These are phyloP conservation scores for Dentiscutata heterogama DNA, from an alignment of 371 early-diverging fungal species.

Conservation along the genomic window DNA sequence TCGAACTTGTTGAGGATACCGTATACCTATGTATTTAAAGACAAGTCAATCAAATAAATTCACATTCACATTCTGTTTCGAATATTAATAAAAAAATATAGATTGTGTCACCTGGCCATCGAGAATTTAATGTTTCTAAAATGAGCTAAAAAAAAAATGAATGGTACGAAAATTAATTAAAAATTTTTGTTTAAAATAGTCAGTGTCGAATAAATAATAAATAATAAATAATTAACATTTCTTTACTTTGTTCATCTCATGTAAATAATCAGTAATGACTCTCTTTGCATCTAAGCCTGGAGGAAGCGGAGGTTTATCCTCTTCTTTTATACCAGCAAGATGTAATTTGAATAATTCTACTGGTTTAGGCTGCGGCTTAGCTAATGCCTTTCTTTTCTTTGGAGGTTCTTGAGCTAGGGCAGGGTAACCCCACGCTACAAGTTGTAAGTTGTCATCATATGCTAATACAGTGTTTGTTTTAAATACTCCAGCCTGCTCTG, in stretches of 20 bases:
- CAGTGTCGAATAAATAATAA: neutral
- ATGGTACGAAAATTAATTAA: neutral
- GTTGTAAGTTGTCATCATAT: slow-evolving; percentile 42
- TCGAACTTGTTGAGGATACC: slow-evolving; percentile 42
- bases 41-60: neutral
- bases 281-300: slow-evolving; percentile 33
- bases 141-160: slow-evolving; percentile 18
- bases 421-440: slow-evolving; percentile 42
- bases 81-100: neutral
- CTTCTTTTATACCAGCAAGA: slow-evolving; percentile 26
- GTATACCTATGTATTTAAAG: neutral
- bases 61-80: neutral
- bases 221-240: neutral
- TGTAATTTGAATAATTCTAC: slow-evolving; percentile 45
- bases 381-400: slow-evolving; percentile 10
- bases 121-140: slow-evolving; percentile 33
- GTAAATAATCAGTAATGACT: slow-evolving; percentile 45
- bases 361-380: slow-evolving; percentile 26
- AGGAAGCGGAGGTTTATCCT: slow-evolving; percentile 37
- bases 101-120: slow-evolving; percentile 39
- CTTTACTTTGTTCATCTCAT: slow-evolving; percentile 44
- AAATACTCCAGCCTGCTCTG: slow-evolving; percentile 39
- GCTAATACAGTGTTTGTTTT: slow-evolving; percentile 42
- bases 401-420: slow-evolving; percentile 43
- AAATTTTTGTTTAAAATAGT: neutral